A percentile compares a stretch with the other conserved stretches of the same genome.
These are phyloP conservation scores for Fusarium burgessii DNA, from an alignment of 2,329 filamentous ascomycete genomes.

Conservation along the genomic window DNA sequence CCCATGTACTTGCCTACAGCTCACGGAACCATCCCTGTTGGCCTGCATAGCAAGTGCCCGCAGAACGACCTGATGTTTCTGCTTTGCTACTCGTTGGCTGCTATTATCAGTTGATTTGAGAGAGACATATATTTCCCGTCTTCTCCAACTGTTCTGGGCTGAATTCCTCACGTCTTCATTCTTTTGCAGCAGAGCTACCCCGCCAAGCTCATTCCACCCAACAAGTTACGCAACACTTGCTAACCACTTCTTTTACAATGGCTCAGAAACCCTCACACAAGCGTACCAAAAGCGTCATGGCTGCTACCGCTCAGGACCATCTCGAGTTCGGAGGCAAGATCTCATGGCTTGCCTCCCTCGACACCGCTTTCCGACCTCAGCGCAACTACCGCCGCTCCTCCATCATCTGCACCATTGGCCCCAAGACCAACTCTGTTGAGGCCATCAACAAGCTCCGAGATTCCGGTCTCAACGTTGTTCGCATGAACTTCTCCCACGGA, in stretches of 20 bases:
- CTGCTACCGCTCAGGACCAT: conserved; percentile 83
- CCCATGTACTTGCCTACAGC: conserved; percentile 38
- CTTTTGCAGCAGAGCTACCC: conserved; percentile 37
- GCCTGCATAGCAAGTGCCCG: conserved; percentile 41
- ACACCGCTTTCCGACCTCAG: conserved; percentile 88
- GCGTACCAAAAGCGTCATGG: conserved; percentile 59
- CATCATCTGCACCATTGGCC: conserved; percentile 99
- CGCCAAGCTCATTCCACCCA: conserved; percentile 30
- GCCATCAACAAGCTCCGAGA: conserved; percentile 94
- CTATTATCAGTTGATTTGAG: conserved; percentile 22
- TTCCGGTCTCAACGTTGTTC: conserved; percentile 95
- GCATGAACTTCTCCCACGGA: conserved; percentile 96
- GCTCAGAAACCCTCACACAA: conserved; percentile 49
- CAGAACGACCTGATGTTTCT: conserved; percentile 39
- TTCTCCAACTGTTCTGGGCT: conserved; percentile 22
- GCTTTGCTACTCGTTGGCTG: conserved; percentile 11
- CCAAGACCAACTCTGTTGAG: conserved; percentile 98
- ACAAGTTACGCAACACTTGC: conserved; percentile 12
- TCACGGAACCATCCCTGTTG: conserved; percentile 35
- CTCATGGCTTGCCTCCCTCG: conserved; percentile 76
- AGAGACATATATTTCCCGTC: conserved; percentile 40
- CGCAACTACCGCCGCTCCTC: conserved; percentile 96
- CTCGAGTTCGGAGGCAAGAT: conserved; percentile 80
- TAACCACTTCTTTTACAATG: conserved; percentile 49
- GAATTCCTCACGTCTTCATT: conserved; percentile 29